Evolutionary conservation across 495 filamentous ascomycete species (phyloP), one percentile per base, ranked within the genome.

Genomic region (Aspergillus egyptiacus): DNA sequence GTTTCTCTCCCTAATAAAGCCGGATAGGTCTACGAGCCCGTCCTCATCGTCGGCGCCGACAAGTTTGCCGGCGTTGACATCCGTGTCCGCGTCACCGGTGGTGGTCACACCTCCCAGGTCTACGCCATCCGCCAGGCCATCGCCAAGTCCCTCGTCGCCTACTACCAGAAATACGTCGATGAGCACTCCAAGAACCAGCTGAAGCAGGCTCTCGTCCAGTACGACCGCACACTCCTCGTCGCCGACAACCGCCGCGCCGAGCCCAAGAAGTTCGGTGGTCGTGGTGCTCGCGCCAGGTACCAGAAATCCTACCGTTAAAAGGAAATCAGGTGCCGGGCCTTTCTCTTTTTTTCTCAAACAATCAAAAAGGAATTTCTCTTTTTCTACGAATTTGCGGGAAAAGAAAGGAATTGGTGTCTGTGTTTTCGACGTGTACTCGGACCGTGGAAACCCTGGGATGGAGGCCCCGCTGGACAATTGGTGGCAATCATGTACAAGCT

Each of bases 101-200:
- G 93, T 84, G 93, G 93, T 77, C 94, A 97, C 81, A 86, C 87
- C 53, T 97, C 93, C 18, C 93, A 97, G 73, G 82, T 98, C 74
- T 98, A 97, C 77, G 93, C 93, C 62, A 89, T 95, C 77, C 90
- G 93, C 62, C 93, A 98, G 80, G 91, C 94, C 57, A 97, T 98
- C 72, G 83, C 91, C 74, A 98, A 98, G 81, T 87, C 85, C 63
- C 88, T 95, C 58, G 87, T 98, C 65, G 91, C 93, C 72, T 98
- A 97, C 86, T 97, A 96, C 86, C 93, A 96, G 82, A 98, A 98
- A 79, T 98, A 84, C 77, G 88, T 98, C 72, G 93, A 98, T 68
- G 93, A 98, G 85, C 89, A 97, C 83, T 85, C 86, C 77, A 98
- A 98, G 87, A 98, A 96, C 83, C 79, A 85, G 75, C 80, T 98